These are phyloP conservation scores for Microascus cirrosus DNA, from an alignment of 2,329 filamentous ascomycete species.

Conservation along the genomic window DNA sequence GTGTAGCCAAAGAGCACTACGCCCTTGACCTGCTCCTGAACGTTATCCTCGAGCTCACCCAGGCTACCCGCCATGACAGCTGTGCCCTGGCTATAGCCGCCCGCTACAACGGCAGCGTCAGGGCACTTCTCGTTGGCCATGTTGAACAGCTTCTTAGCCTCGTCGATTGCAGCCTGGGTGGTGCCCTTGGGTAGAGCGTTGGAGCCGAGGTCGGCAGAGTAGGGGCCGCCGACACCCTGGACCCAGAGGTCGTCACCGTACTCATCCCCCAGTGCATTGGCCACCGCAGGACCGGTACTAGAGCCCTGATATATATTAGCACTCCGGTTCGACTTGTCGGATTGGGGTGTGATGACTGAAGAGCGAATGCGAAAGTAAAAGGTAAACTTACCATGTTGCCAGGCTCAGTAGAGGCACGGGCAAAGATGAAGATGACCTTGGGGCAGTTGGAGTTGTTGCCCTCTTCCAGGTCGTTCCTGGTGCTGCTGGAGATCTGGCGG, in stretches of 20 bases:
- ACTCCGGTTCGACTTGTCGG: constrained; percentile 7
- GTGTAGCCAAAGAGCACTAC: constrained; percentile 28
- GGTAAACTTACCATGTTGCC: constrained; percentile 23
- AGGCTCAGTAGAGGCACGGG: constrained; percentile 24
- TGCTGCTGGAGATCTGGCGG: not conserved
- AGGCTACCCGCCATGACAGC: constrained; percentile 30
- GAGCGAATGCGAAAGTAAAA: not conserved
- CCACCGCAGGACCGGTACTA: constrained; percentile 17
- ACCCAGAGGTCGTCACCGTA: constrained; percentile 22
- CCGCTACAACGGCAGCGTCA: constrained; percentile 26
- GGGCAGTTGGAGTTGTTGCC: constrained; percentile 20
- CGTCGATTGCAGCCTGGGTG: constrained; percentile 22
- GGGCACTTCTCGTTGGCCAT: constrained; percentile 30
- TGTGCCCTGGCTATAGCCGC: constrained; percentile 26
- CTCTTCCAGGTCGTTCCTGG: constrained; percentile 8
- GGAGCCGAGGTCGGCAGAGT: constrained; percentile 20
- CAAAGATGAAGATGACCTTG: constrained; percentile 24
- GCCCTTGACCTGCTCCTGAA: constrained; percentile 23
- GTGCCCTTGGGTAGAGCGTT: constrained; percentile 27
- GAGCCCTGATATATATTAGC: constrained; percentile 11
- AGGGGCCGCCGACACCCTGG: constrained; percentile 30
- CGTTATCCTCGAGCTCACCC: constrained; percentile 15
- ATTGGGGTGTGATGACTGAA: not conserved
- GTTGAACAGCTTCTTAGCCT: constrained; percentile 26
- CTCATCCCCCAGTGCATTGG: constrained; percentile 14